A percentile compares a stretch with the other conserved stretches of the same genome.
Evolutionary conservation across 2,329 filamentous ascomycete species (phyloP).

Genomic region (Calycina herbarum): DNA sequence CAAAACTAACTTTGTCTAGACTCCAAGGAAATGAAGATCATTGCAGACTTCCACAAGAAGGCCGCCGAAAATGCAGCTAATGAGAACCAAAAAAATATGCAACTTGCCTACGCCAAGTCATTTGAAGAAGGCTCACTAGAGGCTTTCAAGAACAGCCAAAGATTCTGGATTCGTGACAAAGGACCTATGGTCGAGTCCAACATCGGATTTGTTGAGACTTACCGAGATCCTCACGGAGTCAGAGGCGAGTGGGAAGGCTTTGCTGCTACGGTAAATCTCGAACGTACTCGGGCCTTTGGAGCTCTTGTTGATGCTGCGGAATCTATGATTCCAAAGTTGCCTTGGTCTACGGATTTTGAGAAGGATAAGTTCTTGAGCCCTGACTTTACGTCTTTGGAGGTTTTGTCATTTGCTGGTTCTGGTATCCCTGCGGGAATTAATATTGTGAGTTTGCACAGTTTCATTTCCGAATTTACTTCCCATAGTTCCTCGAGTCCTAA

Average conservation of each 20-base stretch:
- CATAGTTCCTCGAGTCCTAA: no score
- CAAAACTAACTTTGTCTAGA: constrained; percentile 38
- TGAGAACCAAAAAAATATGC: constrained; percentile 72
- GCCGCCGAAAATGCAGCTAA: constrained; percentile 71
- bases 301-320: constrained; percentile 81
- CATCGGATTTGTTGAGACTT: constrained; percentile 81
- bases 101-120: constrained; percentile 71
- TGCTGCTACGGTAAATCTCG: constrained; percentile 82
- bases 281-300: constrained; percentile 84
- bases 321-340: constrained; percentile 81
- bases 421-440: constrained; percentile 70
- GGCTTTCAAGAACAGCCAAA: constrained; percentile 77
- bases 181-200: constrained; percentile 78
- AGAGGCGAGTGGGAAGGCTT: constrained; percentile 83
- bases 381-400: constrained; percentile 93
- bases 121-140: constrained; percentile 74
- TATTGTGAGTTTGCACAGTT: constrained; percentile 41
- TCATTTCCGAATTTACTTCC: constrained; percentile 28
- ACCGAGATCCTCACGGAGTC: constrained; percentile 78
- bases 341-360: constrained; percentile 87
- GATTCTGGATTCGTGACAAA: constrained; percentile 81
- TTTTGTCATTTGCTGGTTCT: constrained; percentile 71
- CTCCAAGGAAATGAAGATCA: constrained; percentile 66
- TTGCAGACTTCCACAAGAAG: constrained; percentile 65
- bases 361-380: constrained; percentile 95